Evolutionary conservation across 2,329 filamentous ascomycete genomes (phyloP).

Genomic region (Epichloe sibirici): DNA sequence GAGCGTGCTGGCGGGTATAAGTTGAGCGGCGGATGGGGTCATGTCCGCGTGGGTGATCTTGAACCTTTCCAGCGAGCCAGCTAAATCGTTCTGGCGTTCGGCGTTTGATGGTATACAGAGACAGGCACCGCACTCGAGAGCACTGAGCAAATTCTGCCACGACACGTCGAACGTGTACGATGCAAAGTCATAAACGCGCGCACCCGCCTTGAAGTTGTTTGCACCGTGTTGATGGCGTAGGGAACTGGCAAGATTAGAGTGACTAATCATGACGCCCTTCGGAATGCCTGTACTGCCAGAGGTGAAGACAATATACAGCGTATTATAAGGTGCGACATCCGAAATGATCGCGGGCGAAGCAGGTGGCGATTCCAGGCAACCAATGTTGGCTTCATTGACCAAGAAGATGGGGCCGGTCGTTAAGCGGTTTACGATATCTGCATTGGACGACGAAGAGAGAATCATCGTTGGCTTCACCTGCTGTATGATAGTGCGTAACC

Average conservation of each 20-base stretch:
- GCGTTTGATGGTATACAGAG: constrained; percentile 3
- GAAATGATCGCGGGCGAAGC: background rate
- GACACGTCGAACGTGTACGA: constrained; percentile 7
- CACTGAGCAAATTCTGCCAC: constrained; percentile 2
- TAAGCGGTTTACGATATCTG: background rate
- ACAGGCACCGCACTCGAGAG: constrained; percentile 6
- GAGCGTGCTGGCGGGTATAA: background rate
- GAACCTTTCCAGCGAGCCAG: background rate
- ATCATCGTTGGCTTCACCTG: constrained; percentile 4
- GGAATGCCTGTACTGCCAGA: constrained; percentile 13
- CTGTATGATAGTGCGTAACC: constrained; percentile 8
- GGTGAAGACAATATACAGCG: constrained; percentile 7
- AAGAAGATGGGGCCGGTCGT: background rate
- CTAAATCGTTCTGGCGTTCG: background rate
- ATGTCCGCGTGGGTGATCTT: background rate
- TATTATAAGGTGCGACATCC: background rate
- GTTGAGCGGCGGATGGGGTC: constrained; percentile 3
- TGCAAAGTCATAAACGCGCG: constrained; percentile 7
- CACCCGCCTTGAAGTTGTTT: background rate
- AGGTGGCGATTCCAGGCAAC: background rate
- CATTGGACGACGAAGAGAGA: constrained; percentile 3
- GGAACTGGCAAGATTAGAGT: constrained; percentile 4
- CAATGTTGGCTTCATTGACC: background rate
- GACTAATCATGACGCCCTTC: constrained; percentile 10
- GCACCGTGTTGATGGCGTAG: background rate